Evolutionary conservation across 2,329 filamentous ascomycete species (phyloP), one percentile per base, ranked within the genome.

Genomic region (Madurella mycetomatis): DNA sequence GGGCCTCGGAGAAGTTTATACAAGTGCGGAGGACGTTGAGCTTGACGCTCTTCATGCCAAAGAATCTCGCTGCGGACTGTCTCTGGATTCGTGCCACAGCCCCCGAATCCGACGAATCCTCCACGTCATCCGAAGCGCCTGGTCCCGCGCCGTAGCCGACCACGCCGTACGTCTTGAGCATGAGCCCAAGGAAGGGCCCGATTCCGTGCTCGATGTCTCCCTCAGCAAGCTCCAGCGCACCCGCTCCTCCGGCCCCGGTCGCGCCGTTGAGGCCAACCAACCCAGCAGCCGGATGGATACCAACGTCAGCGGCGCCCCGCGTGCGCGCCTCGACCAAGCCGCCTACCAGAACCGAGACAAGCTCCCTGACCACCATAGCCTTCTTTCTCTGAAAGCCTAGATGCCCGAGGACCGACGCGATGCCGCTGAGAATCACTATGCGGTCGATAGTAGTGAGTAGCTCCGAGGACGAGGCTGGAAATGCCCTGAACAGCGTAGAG

Each of bases 241-340:
- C 62, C 2, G 50, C 55, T 5, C 52, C 55, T 8, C 51, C 57
- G 3, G 46, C 57, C 9, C 60, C 59, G 17, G 51, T 55, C 77
- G 80, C 70, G 11, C 81, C 74, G 60, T 84, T 87, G 31, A 94
- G 74, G 12, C 86, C 85, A 25, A 90, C 85, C 48, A 96, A 75
- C 0, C 90, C 92, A 9, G 92, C 90, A 16, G 92, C 92, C 41
- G 94, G 94, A 71, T 97, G 92, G 37, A 99, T 90, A 3, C 92
- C 94, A 65, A 94, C 89, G 67, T 97, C 94, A n/a, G 94, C 92
- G 41, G 94, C 94, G 32, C 92, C 92, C 46, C 92, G 81, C 45
- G 95, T 96, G 40, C 94, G 83, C 15, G 94, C 94, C 70, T 96
- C 90, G 4, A 96, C 86, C 9, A 99, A 78, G 2, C 89, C 91